Conservation (phyloP, 148 eudicot species). For the Amaranthus hypochondriacus region DNA sequence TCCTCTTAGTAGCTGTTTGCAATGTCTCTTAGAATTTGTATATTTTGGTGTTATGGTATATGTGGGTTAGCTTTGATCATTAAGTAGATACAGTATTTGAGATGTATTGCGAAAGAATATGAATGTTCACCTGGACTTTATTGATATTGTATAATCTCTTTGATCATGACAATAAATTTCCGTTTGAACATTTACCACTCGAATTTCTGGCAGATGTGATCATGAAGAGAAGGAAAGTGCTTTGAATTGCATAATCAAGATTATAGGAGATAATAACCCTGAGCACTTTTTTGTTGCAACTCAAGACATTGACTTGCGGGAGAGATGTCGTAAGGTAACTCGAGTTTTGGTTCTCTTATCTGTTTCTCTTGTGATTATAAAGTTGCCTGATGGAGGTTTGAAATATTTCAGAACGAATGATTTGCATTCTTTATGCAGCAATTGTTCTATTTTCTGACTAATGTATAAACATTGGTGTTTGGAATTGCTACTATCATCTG, state of each 20-base stretch:
- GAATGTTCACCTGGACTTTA: background rate
- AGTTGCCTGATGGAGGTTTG: no score
- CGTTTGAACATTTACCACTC: background rate
- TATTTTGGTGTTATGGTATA: no score
- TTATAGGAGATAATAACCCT: constrained; percentile 60
- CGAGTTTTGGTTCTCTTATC: background rate
- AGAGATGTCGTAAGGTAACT: constrained; percentile 56
- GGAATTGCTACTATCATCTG: no score
- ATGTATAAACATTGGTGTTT: no score
- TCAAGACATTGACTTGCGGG: constrained; percentile 68
- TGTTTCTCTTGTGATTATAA: background rate
- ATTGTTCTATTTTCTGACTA: no score
- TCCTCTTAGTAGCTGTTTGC: no score
- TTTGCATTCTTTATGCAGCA: no score
- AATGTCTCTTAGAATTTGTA: no score
- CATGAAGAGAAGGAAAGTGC: constrained; percentile 81
- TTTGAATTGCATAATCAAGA: constrained; percentile 59
- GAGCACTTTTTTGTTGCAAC: constrained; percentile 94
- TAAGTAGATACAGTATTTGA: no score
- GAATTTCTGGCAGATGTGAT: constrained; percentile 56
- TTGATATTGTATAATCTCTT: background rate
- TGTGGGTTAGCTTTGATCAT: no score
- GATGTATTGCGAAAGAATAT: no score
- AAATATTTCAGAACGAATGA: no score
- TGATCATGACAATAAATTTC: background rate